Conservation (phyloP, 495 filamentous ascomycete species). For the Neurospora cerealis region DNA sequence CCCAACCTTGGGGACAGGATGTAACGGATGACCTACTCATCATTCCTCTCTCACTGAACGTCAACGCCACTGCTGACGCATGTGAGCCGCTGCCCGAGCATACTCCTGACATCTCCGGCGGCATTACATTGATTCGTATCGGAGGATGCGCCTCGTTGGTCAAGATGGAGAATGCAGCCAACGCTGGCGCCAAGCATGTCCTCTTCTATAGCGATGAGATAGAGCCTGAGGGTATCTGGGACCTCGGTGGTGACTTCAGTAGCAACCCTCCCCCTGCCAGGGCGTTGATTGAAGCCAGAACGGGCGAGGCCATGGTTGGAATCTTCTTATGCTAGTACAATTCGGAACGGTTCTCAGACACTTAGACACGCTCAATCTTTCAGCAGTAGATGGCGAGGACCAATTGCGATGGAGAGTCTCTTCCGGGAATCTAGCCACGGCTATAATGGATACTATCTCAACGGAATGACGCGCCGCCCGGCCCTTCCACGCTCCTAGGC, state of each 20-base stretch:
- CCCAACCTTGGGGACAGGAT: not conserved
- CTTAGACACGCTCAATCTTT: too few relatives aligned
- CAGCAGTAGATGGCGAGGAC: too few relatives aligned
- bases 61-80: slow-evolving; percentile 8
- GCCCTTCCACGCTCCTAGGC: too few relatives aligned
- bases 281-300: slow-evolving; percentile 12
- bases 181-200: slow-evolving; percentile 18
- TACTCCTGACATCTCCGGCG: slow-evolving; percentile 26
- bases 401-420: too few relatives aligned
- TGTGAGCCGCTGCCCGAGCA: slow-evolving; percentile 13
- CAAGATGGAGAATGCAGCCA: slow-evolving; percentile 16
- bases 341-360: too few relatives aligned
- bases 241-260: not conserved
- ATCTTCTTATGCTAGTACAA: too few relatives aligned
- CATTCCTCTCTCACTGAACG: slow-evolving; percentile 16
- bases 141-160: slow-evolving; percentile 16
- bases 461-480: too few relatives aligned
- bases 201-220: slow-evolving; percentile 18
- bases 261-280: slow-evolving; percentile 4
- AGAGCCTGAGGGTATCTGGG: not conserved
- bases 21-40: slow-evolving; percentile 9
- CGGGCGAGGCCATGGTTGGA: slow-evolving; percentile 19
- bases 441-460: too few relatives aligned
- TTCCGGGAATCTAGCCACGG: too few relatives aligned
- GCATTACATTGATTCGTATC: slow-evolving; percentile 29